A percentile compares a stretch with the other conserved stretches of the same genome.
These are phyloP conservation scores for Amanita molliuscula DNA, from an alignment of 768 basidiomycete species.

Conservation along the genomic window DNA sequence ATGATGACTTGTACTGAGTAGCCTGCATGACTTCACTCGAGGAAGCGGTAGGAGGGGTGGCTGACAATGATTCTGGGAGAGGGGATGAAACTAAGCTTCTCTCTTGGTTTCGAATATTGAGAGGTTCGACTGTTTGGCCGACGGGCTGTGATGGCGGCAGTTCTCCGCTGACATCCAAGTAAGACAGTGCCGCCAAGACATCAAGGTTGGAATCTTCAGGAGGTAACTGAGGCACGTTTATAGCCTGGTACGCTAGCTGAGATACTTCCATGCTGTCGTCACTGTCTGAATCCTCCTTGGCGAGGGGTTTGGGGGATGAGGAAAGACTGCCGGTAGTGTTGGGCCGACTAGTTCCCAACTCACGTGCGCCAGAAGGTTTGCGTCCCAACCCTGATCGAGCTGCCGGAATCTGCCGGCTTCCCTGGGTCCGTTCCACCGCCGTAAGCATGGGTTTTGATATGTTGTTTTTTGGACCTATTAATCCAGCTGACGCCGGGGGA, in stretches of 20 bases:
- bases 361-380: constrained; percentile 82
- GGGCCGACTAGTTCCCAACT: constrained; percentile 31
- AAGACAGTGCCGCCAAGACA: constrained; percentile 70
- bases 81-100: constrained; percentile 11
- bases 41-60: constrained; percentile 15
- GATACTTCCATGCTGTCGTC: constrained; percentile 8
- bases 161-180: constrained; percentile 48
- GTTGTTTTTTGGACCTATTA: not conserved
- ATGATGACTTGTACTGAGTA: constrained; percentile 68
- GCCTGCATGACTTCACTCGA: constrained; percentile 7
- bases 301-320: constrained; percentile 23
- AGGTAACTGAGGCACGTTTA: not conserved
- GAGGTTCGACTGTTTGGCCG: constrained; percentile 22
- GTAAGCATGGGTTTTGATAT: constrained; percentile 16
- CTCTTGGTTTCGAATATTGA: constrained; percentile 21
- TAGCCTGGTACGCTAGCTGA: not conserved
- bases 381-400: constrained; percentile 40
- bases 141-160: constrained; percentile 22
- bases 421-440: constrained; percentile 18
- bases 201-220: constrained; percentile 47
- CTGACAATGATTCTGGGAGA: not conserved
- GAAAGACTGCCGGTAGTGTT: constrained; percentile 31
- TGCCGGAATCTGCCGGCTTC: constrained; percentile 21
- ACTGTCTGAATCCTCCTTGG: constrained; percentile 23
- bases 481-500: not conserved